Percentiles rank a stretch among this genome's conserved stretches.
Evolutionary conservation across 345 rosid genomes (phyloP).

Genomic region (Noccaea bulbosa): DNA sequence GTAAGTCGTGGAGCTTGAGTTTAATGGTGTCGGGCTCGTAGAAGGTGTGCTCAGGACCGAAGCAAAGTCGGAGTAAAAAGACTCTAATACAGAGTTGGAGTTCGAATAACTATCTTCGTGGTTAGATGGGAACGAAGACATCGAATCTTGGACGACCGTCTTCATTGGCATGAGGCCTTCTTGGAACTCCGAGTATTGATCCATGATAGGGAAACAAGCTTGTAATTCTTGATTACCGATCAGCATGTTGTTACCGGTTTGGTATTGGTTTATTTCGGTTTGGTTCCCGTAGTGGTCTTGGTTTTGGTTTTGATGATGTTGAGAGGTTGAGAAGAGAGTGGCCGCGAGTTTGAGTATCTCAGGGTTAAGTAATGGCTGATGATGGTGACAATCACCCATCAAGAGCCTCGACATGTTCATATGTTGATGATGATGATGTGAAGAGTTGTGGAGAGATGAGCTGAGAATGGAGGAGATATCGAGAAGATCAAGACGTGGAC

Average conservation of each 20-base stretch:
- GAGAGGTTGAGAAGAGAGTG: slow-evolving; percentile 34
- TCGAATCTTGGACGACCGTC: slow-evolving; percentile 24
- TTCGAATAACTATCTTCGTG: slow-evolving; percentile 37
- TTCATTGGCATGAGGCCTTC: slow-evolving; percentile 19
- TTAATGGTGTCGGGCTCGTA: slow-evolving; percentile 58
- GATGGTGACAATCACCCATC: slow-evolving; percentile 33
- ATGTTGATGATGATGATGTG: slow-evolving; percentile 40
- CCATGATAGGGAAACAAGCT: slow-evolving; percentile 38
- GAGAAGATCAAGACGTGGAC: slow-evolving; percentile 70
- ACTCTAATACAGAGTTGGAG: slow-evolving; percentile 40
- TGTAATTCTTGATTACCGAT: slow-evolving; percentile 48
- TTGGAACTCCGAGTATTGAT: slow-evolving; percentile 26
- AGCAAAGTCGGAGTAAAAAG: slow-evolving; percentile 42
- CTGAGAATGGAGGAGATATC: slow-evolving; percentile 50
- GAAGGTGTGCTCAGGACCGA: slow-evolving; percentile 58
- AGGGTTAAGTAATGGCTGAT: slow-evolving; percentile 30
- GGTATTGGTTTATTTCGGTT: slow-evolving; percentile 36
- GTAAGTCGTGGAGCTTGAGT: slow-evolving; percentile 51
- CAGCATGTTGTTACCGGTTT: slow-evolving; percentile 43
- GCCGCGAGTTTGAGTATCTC: slow-evolving; percentile 45
- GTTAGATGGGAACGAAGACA: slow-evolving; percentile 28
- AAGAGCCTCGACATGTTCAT: slow-evolving; percentile 44
- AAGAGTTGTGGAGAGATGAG: slow-evolving; percentile 45
- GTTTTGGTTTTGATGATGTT: not conserved
- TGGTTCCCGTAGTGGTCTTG: slow-evolving; percentile 38